These are phyloP conservation scores for Mycena epipterygia DNA, from an alignment of 768 basidiomycete species.

Conservation along the genomic window DNA sequence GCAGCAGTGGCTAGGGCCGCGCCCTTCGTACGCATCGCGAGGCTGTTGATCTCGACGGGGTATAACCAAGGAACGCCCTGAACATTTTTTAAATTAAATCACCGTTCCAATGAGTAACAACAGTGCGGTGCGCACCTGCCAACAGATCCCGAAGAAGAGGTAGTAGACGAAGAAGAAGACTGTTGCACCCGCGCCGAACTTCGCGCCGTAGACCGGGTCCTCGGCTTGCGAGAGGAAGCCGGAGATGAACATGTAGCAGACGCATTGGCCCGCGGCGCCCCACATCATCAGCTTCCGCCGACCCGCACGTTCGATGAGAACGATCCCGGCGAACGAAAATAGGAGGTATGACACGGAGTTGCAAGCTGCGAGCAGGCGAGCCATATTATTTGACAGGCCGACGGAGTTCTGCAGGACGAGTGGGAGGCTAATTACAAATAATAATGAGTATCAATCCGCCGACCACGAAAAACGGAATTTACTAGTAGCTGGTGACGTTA, in stretches of 20 bases:
- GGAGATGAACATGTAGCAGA: slow-evolving; percentile 62
- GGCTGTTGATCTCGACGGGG: slow-evolving; percentile 64
- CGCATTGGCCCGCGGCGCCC: slow-evolving; percentile 64
- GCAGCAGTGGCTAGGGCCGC: slow-evolving; percentile 63
- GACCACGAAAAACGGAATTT: slow-evolving; percentile 16
- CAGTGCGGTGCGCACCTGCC: slow-evolving; percentile 55
- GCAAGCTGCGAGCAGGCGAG: slow-evolving; percentile 64
- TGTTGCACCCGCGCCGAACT: slow-evolving; percentile 60
- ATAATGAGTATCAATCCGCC: not conserved
- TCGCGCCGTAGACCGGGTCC: slow-evolving; percentile 46
- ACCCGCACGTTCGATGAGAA: slow-evolving; percentile 63
- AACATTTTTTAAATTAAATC: not conserved
- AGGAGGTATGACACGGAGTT: slow-evolving; percentile 65
- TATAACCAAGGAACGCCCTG: slow-evolving; percentile 66
- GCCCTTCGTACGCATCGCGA: slow-evolving; percentile 65
- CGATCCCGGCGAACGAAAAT: slow-evolving; percentile 61
- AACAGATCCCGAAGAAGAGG: slow-evolving; percentile 65
- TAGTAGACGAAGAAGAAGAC: slow-evolving; percentile 67
- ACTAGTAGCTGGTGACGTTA: slow-evolving; percentile 69
- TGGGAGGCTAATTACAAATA: slow-evolving; percentile 53
- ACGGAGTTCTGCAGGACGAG: slow-evolving; percentile 65
- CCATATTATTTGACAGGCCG: slow-evolving; percentile 62
- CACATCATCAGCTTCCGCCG: slow-evolving; percentile 67
- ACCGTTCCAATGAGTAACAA: no score
- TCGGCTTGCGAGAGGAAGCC: slow-evolving; percentile 54